phyloP scores from a whole-genome alignment of 2,329 filamentous ascomycete genomes.

The Chrysoporthe deuterocubensis region DNA sequence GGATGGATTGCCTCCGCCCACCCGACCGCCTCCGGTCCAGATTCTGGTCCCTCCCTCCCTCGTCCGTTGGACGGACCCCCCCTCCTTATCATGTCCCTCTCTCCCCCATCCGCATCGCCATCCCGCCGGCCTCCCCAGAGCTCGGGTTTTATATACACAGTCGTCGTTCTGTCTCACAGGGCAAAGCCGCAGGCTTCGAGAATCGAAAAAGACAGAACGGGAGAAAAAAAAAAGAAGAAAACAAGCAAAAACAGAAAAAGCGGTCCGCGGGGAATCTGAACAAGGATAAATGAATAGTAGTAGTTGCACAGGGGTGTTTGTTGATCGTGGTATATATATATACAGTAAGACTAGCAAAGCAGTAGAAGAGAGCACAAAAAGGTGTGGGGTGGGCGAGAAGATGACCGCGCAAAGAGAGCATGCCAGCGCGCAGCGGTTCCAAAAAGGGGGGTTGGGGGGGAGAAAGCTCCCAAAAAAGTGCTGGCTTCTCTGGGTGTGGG shows the following conservation, averaged over 20 bases:
- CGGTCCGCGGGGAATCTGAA: neutral
- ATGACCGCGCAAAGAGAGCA: neutral
- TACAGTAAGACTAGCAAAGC: neutral
- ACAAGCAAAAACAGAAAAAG: neutral
- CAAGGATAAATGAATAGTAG: neutral
- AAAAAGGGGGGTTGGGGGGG: neutral
- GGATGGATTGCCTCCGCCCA: too few relatives aligned
- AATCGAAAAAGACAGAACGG: neutral
- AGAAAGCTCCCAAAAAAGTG: neutral
- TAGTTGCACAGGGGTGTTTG: conserved; percentile 11
- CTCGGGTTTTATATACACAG: neutral
- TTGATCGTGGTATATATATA: conserved; percentile 4
- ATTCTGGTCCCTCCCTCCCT: neutral
- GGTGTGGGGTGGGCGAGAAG: too few relatives aligned
- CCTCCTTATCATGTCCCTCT: neutral
- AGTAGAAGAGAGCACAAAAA: neutral
- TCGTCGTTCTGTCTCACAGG: neutral
- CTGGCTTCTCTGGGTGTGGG: conserved; percentile 3
- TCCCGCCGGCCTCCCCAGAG: neutral
- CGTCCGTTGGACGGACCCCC: neutral
- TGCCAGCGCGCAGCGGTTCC: conserved; percentile 4
- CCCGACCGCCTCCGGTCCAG: too few relatives aligned
- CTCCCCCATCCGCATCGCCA: neutral
- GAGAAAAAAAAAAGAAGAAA: neutral
- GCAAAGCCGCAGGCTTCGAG: neutral